Evolutionary conservation across 1,139 yeast genomes (phyloP), one percentile per base, ranked within the genome.

Genomic region (Magnusiomyces tetraspermus): DNA sequence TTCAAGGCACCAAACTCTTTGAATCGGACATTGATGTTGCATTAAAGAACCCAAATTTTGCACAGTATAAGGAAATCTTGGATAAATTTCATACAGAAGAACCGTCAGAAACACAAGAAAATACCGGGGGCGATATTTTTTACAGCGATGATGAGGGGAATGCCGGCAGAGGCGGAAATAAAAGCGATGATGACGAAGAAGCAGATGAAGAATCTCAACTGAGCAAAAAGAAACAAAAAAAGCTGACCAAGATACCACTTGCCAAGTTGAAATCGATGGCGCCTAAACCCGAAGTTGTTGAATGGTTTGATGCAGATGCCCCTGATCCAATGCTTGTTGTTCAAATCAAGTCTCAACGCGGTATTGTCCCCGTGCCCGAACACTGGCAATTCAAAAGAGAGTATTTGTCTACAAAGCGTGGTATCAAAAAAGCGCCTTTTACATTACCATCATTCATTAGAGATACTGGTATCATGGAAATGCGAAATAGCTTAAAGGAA

Each of bases 241-340:
- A 75, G 55, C 64, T 69, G 48, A 73, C 75, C 53, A 83, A 83
- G 60, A 77, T 88, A 0, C 78, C 94, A 0, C 69, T 92, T 19
- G 80, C 92, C 0, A 73, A 76, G 15, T 71, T 92, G 51, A 92
- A 90, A 63, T 74, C 85, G 0, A 66, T 73, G 22, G 75, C 83
- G 0, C 63, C 67, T 5, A 71, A 71, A 40, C 97, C 97, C 0
- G 89, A 86, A 55, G 65, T 83, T 2, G 84, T 92, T 0, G 96
- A 89, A 58, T 85, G 95, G 94, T 78, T 73, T 59, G 98, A 92
- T 67, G 83, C 82, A 1, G 94, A 90, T 68, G 85, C 97, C 0
- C 76, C 74, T 2, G 94, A 88, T 62, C 96, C 98, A 1, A 70
- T 72, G 50, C 66, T 89, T 26, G 72, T 82, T 17, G 79, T 86